Conservation (phyloP, 805 yeast genomes). For the Metschnikowia anglica region DNA sequence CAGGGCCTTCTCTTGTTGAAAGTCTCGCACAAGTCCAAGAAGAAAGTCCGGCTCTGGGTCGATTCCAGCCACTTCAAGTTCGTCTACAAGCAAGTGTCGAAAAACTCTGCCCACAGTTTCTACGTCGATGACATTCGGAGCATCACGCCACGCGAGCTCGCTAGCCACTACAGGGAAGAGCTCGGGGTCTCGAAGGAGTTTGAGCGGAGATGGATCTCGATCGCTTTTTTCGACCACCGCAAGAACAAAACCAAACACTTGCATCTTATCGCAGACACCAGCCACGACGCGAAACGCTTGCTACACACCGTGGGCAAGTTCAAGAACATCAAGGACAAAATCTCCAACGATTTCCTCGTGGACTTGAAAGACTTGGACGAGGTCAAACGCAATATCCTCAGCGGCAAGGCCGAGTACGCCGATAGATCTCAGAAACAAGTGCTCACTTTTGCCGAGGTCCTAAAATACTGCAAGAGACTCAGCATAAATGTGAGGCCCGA, state of each 20-base stretch:
- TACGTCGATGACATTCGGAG: conserved; percentile 63
- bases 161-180: conserved; percentile 83
- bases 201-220: conserved; percentile 73
- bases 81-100: conserved; percentile 43
- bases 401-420: conserved; percentile 22
- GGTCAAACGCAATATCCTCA: conserved; percentile 25
- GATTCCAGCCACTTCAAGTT: conserved; percentile 55
- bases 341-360: conserved; percentile 51
- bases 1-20: conserved; percentile 64
- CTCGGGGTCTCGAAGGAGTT: conserved; percentile 67
- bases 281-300: conserved; percentile 55
- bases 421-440: conserved; percentile 27
- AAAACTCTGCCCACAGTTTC: conserved; percentile 27
- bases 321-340: conserved; percentile 59
- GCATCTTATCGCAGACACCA: conserved; percentile 72
- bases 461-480: conserved; percentile 60
- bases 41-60: conserved; percentile 55
- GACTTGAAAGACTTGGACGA: conserved; percentile 40
- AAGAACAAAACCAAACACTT: conserved; percentile 70
- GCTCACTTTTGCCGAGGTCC: conserved; percentile 64
- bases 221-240: conserved; percentile 62
- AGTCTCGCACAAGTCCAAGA: conserved; percentile 68
- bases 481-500: conserved; percentile 69
- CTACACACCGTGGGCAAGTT: conserved; percentile 58
- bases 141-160: conserved; percentile 64